These are phyloP conservation scores for Sugiyamaella valdiviana DNA, from an alignment of 805 yeast genomes.

Conservation along the genomic window DNA sequence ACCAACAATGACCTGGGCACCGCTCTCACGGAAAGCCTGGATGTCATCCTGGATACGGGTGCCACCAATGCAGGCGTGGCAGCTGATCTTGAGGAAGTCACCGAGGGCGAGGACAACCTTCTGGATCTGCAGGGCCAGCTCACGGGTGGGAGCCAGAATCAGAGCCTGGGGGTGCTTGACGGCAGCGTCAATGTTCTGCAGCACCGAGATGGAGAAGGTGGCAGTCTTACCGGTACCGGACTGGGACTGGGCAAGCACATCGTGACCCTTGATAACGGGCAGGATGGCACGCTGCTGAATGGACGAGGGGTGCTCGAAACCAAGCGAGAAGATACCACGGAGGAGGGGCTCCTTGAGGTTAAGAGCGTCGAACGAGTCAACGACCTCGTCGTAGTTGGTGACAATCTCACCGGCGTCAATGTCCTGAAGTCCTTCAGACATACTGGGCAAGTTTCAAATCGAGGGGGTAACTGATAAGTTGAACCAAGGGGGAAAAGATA, in stretches of 20 bases:
- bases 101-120: slow-evolving; percentile 83
- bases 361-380: slow-evolving; percentile 65
- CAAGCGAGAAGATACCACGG: slow-evolving; percentile 61
- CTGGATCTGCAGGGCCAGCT: slow-evolving; percentile 88
- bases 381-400: slow-evolving; percentile 94
- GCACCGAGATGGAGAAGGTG: slow-evolving; percentile 89
- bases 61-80: slow-evolving; percentile 94
- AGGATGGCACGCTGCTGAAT: slow-evolving; percentile 96
- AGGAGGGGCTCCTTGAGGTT: slow-evolving; percentile 54
- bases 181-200: slow-evolving; percentile 75
- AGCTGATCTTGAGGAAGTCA: slow-evolving; percentile 74
- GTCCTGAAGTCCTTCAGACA: slow-evolving; percentile 45
- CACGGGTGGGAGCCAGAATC: slow-evolving; percentile 92
- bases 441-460: slow-evolving; percentile 16
- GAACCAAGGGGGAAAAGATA: not conserved
- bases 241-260: slow-evolving; percentile 97
- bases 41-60: slow-evolving; percentile 76
- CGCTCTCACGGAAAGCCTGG: slow-evolving; percentile 69
- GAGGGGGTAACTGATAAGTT: not conserved
- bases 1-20: slow-evolving; percentile 90
- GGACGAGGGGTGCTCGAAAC: slow-evolving; percentile 94
- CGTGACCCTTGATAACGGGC: slow-evolving; percentile 91
- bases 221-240: slow-evolving; percentile 99
- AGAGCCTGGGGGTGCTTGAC: slow-evolving; percentile 79
- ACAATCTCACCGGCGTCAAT: slow-evolving; percentile 79